Percentiles rank a stretch among this genome's conserved stretches.
Conservation (phyloP, 768 basidiomycete genomes). For the Mycena metata region DNA sequence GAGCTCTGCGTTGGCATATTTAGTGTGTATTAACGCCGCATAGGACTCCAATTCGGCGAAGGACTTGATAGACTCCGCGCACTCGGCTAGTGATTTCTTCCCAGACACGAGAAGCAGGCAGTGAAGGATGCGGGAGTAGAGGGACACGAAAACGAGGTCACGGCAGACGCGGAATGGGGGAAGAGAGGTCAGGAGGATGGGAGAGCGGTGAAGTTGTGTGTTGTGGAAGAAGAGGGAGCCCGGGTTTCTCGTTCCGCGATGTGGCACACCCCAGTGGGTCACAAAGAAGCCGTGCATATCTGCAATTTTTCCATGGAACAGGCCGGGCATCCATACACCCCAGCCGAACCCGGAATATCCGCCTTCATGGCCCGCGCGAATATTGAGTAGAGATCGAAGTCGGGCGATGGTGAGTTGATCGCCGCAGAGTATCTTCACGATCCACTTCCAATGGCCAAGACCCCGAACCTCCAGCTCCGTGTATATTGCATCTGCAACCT, state of each 20-base stretch:
- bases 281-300: conserved; percentile 47
- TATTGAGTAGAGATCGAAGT: conserved; percentile 45
- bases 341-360: conserved; percentile 42
- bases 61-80: conserved; percentile 26
- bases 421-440: conserved; percentile 43
- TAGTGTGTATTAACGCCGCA: neutral
- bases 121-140: conserved; percentile 26
- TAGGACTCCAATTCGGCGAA: neutral
- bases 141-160: conserved; percentile 49
- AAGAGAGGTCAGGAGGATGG: conserved; percentile 51
- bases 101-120: conserved; percentile 10
- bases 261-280: conserved; percentile 50
- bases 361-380: conserved; percentile 40
- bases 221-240: conserved; percentile 53
- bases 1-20: neutral
- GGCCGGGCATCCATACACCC: conserved; percentile 46
- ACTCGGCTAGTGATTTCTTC: conserved; percentile 35
- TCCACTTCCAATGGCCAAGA: conserved; percentile 42
- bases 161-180: conserved; percentile 52
- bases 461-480: conserved; percentile 43
- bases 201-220: conserved; percentile 48
- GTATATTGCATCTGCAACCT: conserved; percentile 39
- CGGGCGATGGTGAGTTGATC: conserved; percentile 56
- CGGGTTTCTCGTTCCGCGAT: conserved; percentile 47
- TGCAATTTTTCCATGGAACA: conserved; percentile 56